Percentiles rank a stretch among this genome's conserved stretches.
Evolutionary conservation across 331 rosid species (phyloP).

Genomic region (Ulmus americana): DNA sequence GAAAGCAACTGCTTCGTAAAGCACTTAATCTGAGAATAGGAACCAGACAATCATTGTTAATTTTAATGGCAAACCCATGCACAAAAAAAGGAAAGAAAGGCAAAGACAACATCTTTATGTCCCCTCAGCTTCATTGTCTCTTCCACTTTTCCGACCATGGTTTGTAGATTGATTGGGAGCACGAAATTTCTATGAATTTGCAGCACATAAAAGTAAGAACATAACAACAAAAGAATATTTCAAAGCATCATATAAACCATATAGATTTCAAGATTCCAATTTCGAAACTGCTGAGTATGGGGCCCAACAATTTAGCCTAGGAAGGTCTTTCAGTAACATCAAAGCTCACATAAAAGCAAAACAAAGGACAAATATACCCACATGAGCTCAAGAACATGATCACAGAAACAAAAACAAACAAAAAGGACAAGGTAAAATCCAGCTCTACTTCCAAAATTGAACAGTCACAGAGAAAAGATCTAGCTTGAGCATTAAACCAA

Average conservation of each 20-base stretch:
- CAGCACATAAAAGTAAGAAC: constrained; percentile 19
- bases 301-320: constrained; percentile 33
- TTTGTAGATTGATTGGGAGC: constrained; percentile 19
- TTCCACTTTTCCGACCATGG: not conserved
- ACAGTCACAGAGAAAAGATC: constrained; percentile 14
- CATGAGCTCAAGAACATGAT: constrained; percentile 11
- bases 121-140: constrained; percentile 3
- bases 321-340: constrained; percentile 29
- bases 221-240: constrained; percentile 15
- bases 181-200: constrained; percentile 19
- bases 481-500: not conserved
- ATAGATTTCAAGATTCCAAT: constrained; percentile 18
- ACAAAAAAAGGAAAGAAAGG: not conserved
- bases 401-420: constrained; percentile 22
- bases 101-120: constrained; percentile 7
- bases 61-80: not conserved
- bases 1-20: constrained; percentile 89
- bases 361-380: constrained; percentile 19
- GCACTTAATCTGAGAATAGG: constrained; percentile 72
- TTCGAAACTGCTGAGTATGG: constrained; percentile 26
- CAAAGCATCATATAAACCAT: constrained; percentile 5
- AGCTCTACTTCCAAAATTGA: constrained; percentile 12
- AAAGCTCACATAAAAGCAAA: constrained; percentile 24
- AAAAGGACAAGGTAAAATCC: constrained; percentile 12
- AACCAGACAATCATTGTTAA: not conserved